Percentiles rank a stretch among this genome's conserved stretches.
These are phyloP conservation scores for Diplodia scrobiculata DNA, from an alignment of 2,329 filamentous ascomycete species.

Conservation along the genomic window DNA sequence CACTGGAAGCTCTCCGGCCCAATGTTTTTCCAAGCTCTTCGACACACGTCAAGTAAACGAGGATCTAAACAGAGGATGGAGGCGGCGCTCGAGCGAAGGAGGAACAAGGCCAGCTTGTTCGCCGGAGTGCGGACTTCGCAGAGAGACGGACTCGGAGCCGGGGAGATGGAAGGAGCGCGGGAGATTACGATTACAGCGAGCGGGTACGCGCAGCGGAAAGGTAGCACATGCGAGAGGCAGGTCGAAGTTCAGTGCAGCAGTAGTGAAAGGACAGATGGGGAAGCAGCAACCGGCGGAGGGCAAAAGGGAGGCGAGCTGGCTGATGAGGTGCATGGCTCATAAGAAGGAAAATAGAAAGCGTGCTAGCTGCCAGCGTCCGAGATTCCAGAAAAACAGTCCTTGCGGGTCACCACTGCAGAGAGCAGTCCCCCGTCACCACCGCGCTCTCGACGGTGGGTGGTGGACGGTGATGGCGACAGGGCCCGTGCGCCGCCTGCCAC, in stretches of 20 bases:
- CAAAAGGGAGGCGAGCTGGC: slow-evolving; percentile 1
- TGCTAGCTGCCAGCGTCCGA: neutral
- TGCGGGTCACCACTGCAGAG: neutral
- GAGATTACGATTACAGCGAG: slow-evolving; percentile 21
- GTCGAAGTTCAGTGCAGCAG: neutral
- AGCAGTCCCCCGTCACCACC: neutral
- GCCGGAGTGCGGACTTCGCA: neutral
- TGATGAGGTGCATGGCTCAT: neutral
- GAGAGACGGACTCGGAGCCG: neutral
- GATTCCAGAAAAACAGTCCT: slow-evolving; percentile 6
- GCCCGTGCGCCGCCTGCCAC: neutral
- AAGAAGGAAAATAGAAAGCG: neutral
- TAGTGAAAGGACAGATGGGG: slow-evolving; percentile 12
- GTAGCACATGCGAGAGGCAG: neutral
- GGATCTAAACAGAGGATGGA: neutral
- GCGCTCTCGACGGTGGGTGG: slow-evolving; percentile 14
- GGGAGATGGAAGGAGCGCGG: neutral
- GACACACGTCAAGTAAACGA: neutral
- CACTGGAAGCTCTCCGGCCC: neutral
- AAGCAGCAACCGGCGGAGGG: slow-evolving; percentile 17
- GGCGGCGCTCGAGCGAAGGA: neutral
- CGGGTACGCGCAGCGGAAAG: neutral
- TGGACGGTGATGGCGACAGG: neutral
- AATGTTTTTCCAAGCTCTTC: neutral
- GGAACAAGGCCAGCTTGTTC: slow-evolving; percentile 25